Evolutionary conservation across 768 basidiomycete species (phyloP).

Genomic region (Psilocybe cyanescens): DNA sequence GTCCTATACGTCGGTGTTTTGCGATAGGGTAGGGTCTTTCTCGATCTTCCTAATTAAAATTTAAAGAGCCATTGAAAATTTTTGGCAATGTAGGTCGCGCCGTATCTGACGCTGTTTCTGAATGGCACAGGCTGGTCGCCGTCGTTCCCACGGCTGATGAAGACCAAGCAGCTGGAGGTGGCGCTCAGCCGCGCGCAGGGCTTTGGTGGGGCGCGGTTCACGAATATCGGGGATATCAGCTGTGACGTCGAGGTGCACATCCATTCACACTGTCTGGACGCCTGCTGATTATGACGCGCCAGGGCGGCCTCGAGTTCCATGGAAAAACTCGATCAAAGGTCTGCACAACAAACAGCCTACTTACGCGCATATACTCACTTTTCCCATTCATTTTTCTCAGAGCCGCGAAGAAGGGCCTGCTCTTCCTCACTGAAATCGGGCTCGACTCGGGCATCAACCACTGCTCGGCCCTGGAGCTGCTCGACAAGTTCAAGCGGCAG

Average conservation of each 20-base stretch:
- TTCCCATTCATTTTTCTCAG: slow-evolving; percentile 30
- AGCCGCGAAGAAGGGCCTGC: slow-evolving; percentile 62
- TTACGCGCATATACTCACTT: background rate
- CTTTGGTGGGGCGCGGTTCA: slow-evolving; percentile 60
- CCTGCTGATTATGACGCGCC: no score
- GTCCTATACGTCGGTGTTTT: slow-evolving; percentile 69
- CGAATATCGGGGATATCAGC: slow-evolving; percentile 84
- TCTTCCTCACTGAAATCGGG: slow-evolving; percentile 89
- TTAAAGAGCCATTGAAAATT: background rate
- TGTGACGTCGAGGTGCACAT: slow-evolving; percentile 71
- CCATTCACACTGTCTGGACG: no score
- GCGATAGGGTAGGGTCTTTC: slow-evolving; percentile 54
- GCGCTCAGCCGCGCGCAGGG: slow-evolving; percentile 53
- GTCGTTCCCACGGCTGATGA: slow-evolving; percentile 80
- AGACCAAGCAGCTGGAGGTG: slow-evolving; percentile 58
- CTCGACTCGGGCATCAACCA: slow-evolving; percentile 92
- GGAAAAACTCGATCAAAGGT: slow-evolving; percentile 66
- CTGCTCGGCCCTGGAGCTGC: slow-evolving; percentile 78
- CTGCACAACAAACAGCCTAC: slow-evolving; percentile 20
- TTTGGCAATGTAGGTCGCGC: slow-evolving; percentile 62
- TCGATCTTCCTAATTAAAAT: background rate
- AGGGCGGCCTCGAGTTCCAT: slow-evolving; percentile 39
- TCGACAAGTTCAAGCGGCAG: slow-evolving; percentile 52
- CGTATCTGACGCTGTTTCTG: slow-evolving; percentile 81
- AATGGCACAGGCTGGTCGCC: slow-evolving; percentile 88